A percentile compares a stretch with the other conserved stretches of the same genome.
phyloP scores from a whole-genome alignment of 2,329 filamentous ascomycete species.

The Curvularia sp. region DNA sequence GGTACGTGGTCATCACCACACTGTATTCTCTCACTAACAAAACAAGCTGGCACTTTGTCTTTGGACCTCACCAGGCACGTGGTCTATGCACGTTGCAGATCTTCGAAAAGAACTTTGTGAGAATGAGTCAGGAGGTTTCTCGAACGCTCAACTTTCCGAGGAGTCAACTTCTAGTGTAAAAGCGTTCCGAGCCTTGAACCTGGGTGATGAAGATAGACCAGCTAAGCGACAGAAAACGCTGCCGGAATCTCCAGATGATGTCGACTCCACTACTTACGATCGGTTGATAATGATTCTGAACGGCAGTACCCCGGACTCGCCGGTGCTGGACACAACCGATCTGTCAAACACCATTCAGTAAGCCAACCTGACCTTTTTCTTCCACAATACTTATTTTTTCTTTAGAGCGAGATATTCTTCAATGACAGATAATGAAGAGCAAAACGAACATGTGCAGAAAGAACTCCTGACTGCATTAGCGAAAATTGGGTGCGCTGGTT shows the following conservation, averaged over 20 bases:
- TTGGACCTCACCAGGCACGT: slow-evolving; percentile 39
- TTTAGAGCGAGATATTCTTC: slow-evolving; percentile 34
- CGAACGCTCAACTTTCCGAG: slow-evolving; percentile 32
- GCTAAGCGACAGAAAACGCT: slow-evolving; percentile 39
- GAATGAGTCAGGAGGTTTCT: slow-evolving; percentile 29
- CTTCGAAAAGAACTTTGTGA: slow-evolving; percentile 34
- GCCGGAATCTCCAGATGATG: slow-evolving; percentile 23
- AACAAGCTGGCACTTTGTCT: slow-evolving; percentile 43
- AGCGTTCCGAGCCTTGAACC: slow-evolving; percentile 28
- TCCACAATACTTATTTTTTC: slow-evolving; percentile 16
- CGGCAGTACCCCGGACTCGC: slow-evolving; percentile 32
- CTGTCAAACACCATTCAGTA: slow-evolving; percentile 39
- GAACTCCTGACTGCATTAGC: slow-evolving; percentile 39
- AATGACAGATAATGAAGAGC: slow-evolving; percentile 22
- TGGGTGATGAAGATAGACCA: slow-evolving; percentile 33
- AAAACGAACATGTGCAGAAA: slow-evolving; percentile 29
- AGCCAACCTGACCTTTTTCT: slow-evolving; percentile 9
- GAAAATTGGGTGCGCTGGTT: slow-evolving; percentile 46
- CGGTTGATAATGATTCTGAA: slow-evolving; percentile 33
- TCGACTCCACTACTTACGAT: slow-evolving; percentile 25
- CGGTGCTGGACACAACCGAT: slow-evolving; percentile 28
- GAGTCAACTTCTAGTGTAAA: slow-evolving; percentile 25
- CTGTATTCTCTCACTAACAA: slow-evolving; percentile 13
- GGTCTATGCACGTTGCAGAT: slow-evolving; percentile 34
- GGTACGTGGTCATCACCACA: slow-evolving; percentile 26